These are phyloP conservation scores for Neopestalotiopsis clavispora DNA, from an alignment of 2,329 filamentous ascomycete species.

Conservation along the genomic window DNA sequence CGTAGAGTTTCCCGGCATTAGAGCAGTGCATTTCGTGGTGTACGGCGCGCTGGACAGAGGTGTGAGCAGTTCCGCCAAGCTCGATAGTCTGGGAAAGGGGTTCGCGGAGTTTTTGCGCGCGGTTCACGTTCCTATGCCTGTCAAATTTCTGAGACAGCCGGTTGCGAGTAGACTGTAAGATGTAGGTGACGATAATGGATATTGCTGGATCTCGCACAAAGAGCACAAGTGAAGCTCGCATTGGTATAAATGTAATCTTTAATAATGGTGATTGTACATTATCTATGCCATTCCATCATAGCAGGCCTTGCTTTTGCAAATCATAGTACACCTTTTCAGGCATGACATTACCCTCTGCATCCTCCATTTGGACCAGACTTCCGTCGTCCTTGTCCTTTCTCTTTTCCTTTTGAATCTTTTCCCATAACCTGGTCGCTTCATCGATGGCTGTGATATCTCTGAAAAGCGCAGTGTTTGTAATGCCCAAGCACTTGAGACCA, in stretches of 20 bases:
- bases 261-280: not conserved
- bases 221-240: too few relatives aligned
- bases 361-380: slow-evolving; percentile 97
- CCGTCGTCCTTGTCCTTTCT: slow-evolving; percentile 80
- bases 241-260: not conserved
- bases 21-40: slow-evolving; percentile 55
- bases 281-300: slow-evolving; percentile 51
- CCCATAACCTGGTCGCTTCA: slow-evolving; percentile 87
- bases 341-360: slow-evolving; percentile 97
- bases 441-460: slow-evolving; percentile 92
- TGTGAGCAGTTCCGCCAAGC: slow-evolving; percentile 50
- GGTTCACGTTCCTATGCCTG: slow-evolving; percentile 26
- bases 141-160: slow-evolving; percentile 15
- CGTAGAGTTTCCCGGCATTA: slow-evolving; percentile 50
- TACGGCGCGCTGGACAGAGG: slow-evolving; percentile 49
- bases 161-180: slow-evolving; percentile 1
- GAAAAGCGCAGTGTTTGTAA: slow-evolving; percentile 89
- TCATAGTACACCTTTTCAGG: slow-evolving; percentile 98
- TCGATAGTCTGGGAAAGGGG: slow-evolving; percentile 58
- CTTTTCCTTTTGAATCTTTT: slow-evolving; percentile 87
- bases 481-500: slow-evolving; percentile 90
- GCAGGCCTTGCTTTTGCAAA: slow-evolving; percentile 86
- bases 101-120: slow-evolving; percentile 37
- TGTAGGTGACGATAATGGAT: not conserved
- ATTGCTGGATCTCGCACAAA: not conserved